phyloP scores from a whole-genome alignment of 164 flowering plant genomes.

The Berberis vulgaris region DNA sequence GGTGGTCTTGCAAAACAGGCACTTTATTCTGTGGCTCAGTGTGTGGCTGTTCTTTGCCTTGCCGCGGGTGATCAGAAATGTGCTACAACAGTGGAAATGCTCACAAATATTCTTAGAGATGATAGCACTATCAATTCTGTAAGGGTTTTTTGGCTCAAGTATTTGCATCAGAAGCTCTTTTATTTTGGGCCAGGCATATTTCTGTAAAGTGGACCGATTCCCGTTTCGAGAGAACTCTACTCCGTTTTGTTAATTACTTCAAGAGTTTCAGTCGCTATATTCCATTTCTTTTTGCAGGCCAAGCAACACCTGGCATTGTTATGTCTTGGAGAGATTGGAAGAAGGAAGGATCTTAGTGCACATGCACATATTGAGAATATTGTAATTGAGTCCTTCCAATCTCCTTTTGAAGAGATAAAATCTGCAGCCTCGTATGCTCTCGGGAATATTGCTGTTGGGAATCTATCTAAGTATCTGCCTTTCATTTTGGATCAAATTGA shows the following conservation, averaged over 20 bases:
- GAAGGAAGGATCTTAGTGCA: constrained; percentile 86
- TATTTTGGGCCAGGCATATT: background rate
- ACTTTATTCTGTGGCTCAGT: constrained; percentile 84
- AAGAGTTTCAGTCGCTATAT: too few species aligned
- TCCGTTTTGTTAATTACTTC: too few species aligned
- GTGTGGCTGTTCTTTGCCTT: constrained; percentile 98
- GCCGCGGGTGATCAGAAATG: constrained; percentile 93
- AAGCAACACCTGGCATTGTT: constrained; percentile 91
- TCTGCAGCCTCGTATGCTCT: constrained; percentile 99
- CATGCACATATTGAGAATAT: constrained; percentile 82
- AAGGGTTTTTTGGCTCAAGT: constrained; percentile 15
- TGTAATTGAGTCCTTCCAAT: constrained; percentile 92
- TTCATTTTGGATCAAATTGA: constrained; percentile 98
- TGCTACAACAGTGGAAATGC: constrained; percentile 88
- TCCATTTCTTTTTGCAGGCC: constrained; percentile 36
- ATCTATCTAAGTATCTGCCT: constrained; percentile 82
- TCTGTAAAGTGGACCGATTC: too few species aligned
- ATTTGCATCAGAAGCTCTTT: background rate
- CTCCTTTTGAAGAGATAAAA: constrained; percentile 97
- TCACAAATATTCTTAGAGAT: constrained; percentile 68
- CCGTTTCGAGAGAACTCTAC: too few species aligned
- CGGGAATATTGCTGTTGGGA: constrained; percentile 98
- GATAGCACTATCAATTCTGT: constrained; percentile 71
- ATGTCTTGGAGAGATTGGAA: constrained; percentile 96
- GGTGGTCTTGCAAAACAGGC: constrained; percentile 96